These are phyloP conservation scores for Baeospora myosura DNA, from an alignment of 1,284 basidiomycete species.

Conservation along the genomic window DNA sequence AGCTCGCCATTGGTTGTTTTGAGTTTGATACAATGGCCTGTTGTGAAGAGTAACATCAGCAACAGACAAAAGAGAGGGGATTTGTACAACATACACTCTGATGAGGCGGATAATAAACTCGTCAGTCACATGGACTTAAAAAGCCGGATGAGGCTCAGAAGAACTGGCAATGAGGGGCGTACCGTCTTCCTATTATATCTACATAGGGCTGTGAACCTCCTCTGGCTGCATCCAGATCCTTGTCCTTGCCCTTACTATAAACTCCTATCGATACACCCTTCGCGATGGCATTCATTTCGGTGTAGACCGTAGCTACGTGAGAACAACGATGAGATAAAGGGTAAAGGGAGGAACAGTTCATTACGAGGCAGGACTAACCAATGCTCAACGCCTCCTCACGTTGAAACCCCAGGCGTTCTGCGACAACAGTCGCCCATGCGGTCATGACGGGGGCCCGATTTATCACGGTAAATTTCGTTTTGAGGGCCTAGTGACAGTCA, in stretches of 20 bases:
- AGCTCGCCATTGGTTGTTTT: constrained; percentile 71
- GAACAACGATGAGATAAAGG: constrained; percentile 10
- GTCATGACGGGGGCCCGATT: constrained; percentile 95
- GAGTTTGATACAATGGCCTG: constrained; percentile 77
- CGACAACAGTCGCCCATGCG: constrained; percentile 84
- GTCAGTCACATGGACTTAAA: no score
- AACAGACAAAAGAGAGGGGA: neutral
- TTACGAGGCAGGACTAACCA: constrained; percentile 37
- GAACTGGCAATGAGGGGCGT: no score
- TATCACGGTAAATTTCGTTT: constrained; percentile 55
- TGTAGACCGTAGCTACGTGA: constrained; percentile 76
- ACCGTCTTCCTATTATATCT: constrained; percentile 84
- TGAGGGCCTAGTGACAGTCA: constrained; percentile 40
- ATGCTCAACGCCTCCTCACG: constrained; percentile 86
- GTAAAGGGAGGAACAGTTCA: neutral
- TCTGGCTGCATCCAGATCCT: constrained; percentile 44
- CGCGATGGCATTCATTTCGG: constrained; percentile 81
- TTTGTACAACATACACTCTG: neutral
- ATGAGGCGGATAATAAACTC: neutral
- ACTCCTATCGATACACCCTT: constrained; percentile 82
- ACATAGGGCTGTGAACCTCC: constrained; percentile 86
- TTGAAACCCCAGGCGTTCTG: constrained; percentile 80
- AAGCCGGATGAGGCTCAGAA: neutral
- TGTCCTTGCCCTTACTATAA: constrained; percentile 46
- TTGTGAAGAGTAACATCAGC: constrained; percentile 1